Percentiles rank a stretch among this genome's conserved stretches.
Conservation (phyloP, 2,329 filamentous ascomycete genomes). For the Aspergillus felis region DNA sequence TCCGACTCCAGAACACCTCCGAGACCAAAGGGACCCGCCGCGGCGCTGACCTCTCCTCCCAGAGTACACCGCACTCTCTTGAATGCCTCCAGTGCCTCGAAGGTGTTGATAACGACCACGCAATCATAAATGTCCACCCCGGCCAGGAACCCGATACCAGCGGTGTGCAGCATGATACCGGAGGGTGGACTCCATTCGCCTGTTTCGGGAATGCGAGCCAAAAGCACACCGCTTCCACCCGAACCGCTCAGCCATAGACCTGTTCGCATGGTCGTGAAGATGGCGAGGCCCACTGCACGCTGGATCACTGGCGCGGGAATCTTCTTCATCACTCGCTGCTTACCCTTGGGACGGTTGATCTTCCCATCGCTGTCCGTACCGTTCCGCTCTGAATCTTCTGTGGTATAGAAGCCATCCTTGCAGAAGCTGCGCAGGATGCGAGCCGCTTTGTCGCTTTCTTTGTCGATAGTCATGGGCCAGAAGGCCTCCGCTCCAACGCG, state of each 20-base stretch:
- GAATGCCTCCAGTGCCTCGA: conserved; percentile 78
- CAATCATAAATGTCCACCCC: conserved; percentile 96
- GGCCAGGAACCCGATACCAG: conserved; percentile 81
- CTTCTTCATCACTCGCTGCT: conserved; percentile 68
- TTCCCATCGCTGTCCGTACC: conserved; percentile 40
- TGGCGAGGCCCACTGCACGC: conserved; percentile 83
- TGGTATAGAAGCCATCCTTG: conserved; percentile 68
- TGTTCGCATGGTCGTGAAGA: conserved; percentile 94
- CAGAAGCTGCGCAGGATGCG: conserved; percentile 88
- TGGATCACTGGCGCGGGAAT: conserved; percentile 83
- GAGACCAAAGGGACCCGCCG: conserved; percentile 71
- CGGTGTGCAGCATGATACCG: conserved; percentile 84
- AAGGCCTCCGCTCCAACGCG: conserved; percentile 78
- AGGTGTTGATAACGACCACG: conserved; percentile 85
- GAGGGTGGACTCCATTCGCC: conserved; percentile 90
- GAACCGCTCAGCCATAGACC: conserved; percentile 89
- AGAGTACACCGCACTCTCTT: conserved; percentile 74
- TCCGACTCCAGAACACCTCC: conserved; percentile 70
- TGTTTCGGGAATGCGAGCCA: conserved; percentile 72
- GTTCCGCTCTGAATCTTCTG: conserved; percentile 50
- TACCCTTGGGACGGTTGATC: conserved; percentile 53
- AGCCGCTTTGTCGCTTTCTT: conserved; percentile 87
- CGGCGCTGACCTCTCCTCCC: conserved; percentile 73
- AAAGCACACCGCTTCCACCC: conserved; percentile 81
- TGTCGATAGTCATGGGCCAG: conserved; percentile 80